Percentiles rank a stretch among this genome's conserved stretches.
Evolutionary conservation across 148 eudicot species (phyloP).

Genomic region (Fagopyrum esculentum): DNA sequence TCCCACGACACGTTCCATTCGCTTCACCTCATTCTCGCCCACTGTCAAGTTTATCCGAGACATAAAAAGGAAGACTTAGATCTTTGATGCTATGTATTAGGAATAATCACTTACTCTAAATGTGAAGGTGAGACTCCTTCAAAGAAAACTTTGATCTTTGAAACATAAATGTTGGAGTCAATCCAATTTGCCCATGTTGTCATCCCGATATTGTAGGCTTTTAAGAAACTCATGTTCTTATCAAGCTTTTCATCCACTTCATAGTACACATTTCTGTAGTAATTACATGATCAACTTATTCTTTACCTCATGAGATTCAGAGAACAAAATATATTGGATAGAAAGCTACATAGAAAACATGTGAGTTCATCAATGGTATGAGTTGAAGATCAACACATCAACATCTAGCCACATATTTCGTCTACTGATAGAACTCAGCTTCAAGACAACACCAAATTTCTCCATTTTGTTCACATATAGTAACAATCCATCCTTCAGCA

Average conservation of each 20-base stretch:
- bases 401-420: constrained; percentile 38
- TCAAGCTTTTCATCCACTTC: constrained; percentile 36
- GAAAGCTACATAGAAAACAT: neutral
- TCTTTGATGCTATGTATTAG: too few relatives aligned
- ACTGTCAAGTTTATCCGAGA: constrained; percentile 18
- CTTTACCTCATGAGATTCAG: too few relatives aligned
- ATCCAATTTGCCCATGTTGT: constrained; percentile 65
- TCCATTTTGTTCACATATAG: constrained; percentile 32
- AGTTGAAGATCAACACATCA: constrained; percentile 57
- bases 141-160: constrained; percentile 44
- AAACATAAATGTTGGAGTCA: constrained; percentile 39
- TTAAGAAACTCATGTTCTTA: constrained; percentile 45
- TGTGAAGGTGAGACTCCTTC: constrained; percentile 60
- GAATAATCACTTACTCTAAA: constrained; percentile 24
- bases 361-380: constrained; percentile 66
- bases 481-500: constrained; percentile 39
- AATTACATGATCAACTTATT: neutral
- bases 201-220: constrained; percentile 50
- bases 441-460: constrained; percentile 21
- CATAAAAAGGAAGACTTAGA: too few relatives aligned
- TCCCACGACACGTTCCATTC: constrained; percentile 28
- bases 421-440: constrained; percentile 39
- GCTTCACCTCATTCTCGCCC: constrained; percentile 55
- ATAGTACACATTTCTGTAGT: constrained; percentile 50
- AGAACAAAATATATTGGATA: too few relatives aligned